Base-by-base conservation (phyloP, 148 eudicot species). In the Rhododendron vialii region DNA sequence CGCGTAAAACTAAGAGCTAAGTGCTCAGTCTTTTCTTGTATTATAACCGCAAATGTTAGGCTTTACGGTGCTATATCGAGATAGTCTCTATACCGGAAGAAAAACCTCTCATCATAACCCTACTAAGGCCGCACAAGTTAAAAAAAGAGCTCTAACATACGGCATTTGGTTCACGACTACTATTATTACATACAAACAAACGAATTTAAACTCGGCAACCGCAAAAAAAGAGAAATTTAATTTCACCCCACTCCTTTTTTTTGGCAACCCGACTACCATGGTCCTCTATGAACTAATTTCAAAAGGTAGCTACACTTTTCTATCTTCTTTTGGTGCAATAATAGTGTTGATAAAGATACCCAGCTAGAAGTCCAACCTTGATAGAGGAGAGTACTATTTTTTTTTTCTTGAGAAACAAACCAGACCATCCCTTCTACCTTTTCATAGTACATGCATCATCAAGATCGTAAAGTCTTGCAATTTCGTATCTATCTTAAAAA, bases 381-480 rank as follows among this genome's bases (percentile, higher is more conserved):
- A 1, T 51, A 11, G 55, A 12, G 41, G 35, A 33, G 35, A 30
- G 30, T 41, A 33, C 79, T 28, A 53, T 47, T 1, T 4, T 55
- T 30, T 30, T 75, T 76, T 84, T 7, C 35, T 85, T n/a, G 26
- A 65, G 18, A 43, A 78, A 85, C 87, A 47, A 73, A 74, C 78
- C 24, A 59, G 3, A 36, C 77, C n/a, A 76, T 43, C 71, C 33
- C 26, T 63, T n/a, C 76, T 17, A 4, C 47, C 59, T 15, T 36
- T 41, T 41, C 45, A 41, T 41, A 41, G 7, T 36, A 4, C 4
- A 20, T 55, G 41, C 63, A 67, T n/a, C 41, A 78, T 78, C 18
- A 55, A 28, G 30, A 26, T 4, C 51, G 36, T 82, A 36, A 30
- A 79, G 81, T 47, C 81, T n/a, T 71, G 53, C 88, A 78, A 26